A percentile compares a stretch with the other conserved stretches of the same genome.
Conservation (phyloP, 176 grass and related monocot genomes). For the Triticum aestivum region IWGSC_CS_RefSeq_v2.1 NC_057803.1:236670330-236670829, state of each 20-base stretch:
- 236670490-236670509: slow-evolving; percentile 91
- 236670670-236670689: slow-evolving; percentile 72
- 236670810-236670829: slow-evolving; percentile 90
- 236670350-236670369: slow-evolving; percentile 70
- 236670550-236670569: slow-evolving; percentile 74
- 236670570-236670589: slow-evolving; percentile 43
- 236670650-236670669: slow-evolving; percentile 26
- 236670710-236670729: slow-evolving; percentile 93
- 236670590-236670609: slow-evolving; percentile 30
- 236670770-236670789: slow-evolving; percentile 74
- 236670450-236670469: slow-evolving; percentile 32
- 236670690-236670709: slow-evolving; percentile 71
- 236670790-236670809: slow-evolving; percentile 90
- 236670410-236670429: slow-evolving; percentile 25
- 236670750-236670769: slow-evolving; percentile 81
- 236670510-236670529: slow-evolving; percentile 92
- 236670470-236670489: slow-evolving; percentile 75
- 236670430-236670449: slow-evolving; percentile 31
- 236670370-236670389: slow-evolving; percentile 50
- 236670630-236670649: background rate
- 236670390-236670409: slow-evolving; percentile 72
- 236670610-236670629: background rate
- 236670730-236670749: slow-evolving; percentile 95
- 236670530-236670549: slow-evolving; percentile 83
- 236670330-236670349: slow-evolving; percentile 75